These are phyloP conservation scores for Coemansia sp. DNA, from an alignment of 192 early-diverging fungal species.

Conservation along the genomic window DNA sequence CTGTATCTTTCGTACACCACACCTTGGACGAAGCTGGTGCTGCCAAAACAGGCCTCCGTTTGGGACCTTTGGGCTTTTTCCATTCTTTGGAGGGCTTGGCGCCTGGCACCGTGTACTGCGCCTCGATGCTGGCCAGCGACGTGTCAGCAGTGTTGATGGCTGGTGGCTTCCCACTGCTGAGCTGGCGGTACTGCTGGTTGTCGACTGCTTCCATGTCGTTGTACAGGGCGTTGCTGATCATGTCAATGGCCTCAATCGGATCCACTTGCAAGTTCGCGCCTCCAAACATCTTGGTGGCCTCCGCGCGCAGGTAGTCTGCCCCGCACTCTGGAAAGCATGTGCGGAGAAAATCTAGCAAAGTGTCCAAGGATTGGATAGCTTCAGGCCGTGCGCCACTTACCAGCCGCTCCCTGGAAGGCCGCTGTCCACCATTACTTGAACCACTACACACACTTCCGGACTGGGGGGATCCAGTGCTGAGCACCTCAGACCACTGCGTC, in stretches of 20 bases:
- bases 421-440: not conserved
- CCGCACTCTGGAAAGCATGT: constrained; percentile 51
- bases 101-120: constrained; percentile 23
- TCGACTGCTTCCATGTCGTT: constrained; percentile 39
- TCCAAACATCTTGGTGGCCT: constrained; percentile 20
- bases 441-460: not conserved
- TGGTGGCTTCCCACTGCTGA: not conserved
- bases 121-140: constrained; percentile 25
- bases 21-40: constrained; percentile 18
- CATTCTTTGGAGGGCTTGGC: not conserved
- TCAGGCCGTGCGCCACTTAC: not conserved
- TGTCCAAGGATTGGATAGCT: constrained; percentile 29
- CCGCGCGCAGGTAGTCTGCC: constrained; percentile 27
- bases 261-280: constrained; percentile 22
- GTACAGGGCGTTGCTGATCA: constrained; percentile 41
- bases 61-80: constrained; percentile 8
- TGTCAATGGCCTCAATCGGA: constrained; percentile 43
- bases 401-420: not conserved
- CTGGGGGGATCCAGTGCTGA: constrained; percentile 12
- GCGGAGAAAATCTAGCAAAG: constrained; percentile 25
- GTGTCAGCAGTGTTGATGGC: not conserved
- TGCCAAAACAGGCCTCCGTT: not conserved
- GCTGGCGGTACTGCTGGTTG: constrained; percentile 22
- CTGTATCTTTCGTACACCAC: constrained; percentile 31
- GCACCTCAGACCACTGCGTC: not conserved